Evolutionary conservation across 768 basidiomycete species (phyloP), one percentile per base, ranked within the genome.

Genomic region (Lentinula detonsa): DNA sequence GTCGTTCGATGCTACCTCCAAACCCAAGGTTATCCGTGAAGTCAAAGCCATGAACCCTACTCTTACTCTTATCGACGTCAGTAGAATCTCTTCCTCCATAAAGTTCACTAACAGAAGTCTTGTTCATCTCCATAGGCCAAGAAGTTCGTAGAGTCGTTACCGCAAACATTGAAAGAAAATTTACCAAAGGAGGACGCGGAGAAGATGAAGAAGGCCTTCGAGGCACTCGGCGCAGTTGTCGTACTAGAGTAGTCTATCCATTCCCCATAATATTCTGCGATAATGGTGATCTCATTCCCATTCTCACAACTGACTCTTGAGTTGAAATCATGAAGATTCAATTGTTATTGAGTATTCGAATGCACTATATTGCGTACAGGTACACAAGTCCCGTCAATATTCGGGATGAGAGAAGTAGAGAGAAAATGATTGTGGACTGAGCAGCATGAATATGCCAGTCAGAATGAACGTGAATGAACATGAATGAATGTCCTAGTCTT

Each of bases 1-100:
- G 71, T 93, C 93, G 51, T 97, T 98, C 69, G 95, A 97, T 63
- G 85, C 94, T 2, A 80, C 84, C 10, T 81, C 91, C 57, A 99
- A 99, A 75, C 91, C 97, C 33, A 99, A 99, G 79, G 86, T 98
- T 69, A 99, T 99, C 70, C 86, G 91, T 67, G 97, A 98, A 76
- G 93, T 99, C 68, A 99, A 99, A 82, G 91, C 91, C 5, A 71
- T 98, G 64, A 88, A 96, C 62, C 94, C 97, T 28, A 95, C 91
- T 75, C 87, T 99, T 73, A 98, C 94, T 57, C 84, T 99, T 69
- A 95, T 98, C 65, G 97, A 98, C 73, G 96, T 97, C 69, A 69
- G 93, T 82, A 33, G 53, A 57, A 37, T 53, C 34, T 40, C 49
- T 60, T 39, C 50, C 53, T 43, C 28, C 42, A 61, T 39, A 11